These are phyloP conservation scores for Myriangium duriaei DNA, from an alignment of 2,329 filamentous ascomycete species.

Conservation along the genomic window DNA sequence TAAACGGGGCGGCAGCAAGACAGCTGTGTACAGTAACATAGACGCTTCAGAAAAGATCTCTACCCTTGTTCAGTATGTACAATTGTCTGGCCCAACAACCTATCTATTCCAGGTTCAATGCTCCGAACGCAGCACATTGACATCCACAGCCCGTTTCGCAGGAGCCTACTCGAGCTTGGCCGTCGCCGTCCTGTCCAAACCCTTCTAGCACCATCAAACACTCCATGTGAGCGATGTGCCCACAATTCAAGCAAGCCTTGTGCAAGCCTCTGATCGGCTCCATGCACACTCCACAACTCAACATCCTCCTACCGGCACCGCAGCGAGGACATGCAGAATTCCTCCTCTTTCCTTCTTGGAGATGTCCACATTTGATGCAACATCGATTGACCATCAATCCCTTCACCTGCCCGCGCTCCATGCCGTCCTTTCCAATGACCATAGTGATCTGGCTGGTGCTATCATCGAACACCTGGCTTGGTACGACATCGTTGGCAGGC, in stretches of 20 bases:
- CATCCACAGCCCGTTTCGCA: conserved; percentile 13
- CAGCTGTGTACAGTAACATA: no score
- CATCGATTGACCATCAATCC: conserved; percentile 8
- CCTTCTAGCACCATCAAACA: conserved; percentile 11
- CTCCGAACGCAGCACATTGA: conserved; percentile 7
- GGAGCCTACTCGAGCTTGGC: conserved; percentile 1
- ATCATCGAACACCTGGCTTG: conserved; percentile 6
- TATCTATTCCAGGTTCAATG: conserved; percentile 1
- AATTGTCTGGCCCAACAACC: no score
- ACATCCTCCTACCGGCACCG: conserved; percentile 1
- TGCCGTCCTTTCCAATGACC: conserved; percentile 1
- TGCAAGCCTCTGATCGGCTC: conserved; percentile 12
- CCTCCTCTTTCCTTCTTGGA: background rate
- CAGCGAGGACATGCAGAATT: conserved; percentile 9
- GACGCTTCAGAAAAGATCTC: no score
- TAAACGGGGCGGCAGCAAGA: no score
- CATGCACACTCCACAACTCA: conserved; percentile 11
- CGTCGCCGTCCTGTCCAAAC: conserved; percentile 3
- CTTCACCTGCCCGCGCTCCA: background rate
- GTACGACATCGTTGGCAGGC: conserved; percentile 3
- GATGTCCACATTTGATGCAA: conserved; percentile 10
- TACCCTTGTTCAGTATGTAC: no score
- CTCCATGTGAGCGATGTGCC: conserved; percentile 11
- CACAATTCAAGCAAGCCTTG: conserved; percentile 13
- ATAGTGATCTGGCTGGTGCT: conserved; percentile 11